Base-by-base conservation (phyloP, 768 basidiomycete genomes). In the Auricularia sp. region DNA sequence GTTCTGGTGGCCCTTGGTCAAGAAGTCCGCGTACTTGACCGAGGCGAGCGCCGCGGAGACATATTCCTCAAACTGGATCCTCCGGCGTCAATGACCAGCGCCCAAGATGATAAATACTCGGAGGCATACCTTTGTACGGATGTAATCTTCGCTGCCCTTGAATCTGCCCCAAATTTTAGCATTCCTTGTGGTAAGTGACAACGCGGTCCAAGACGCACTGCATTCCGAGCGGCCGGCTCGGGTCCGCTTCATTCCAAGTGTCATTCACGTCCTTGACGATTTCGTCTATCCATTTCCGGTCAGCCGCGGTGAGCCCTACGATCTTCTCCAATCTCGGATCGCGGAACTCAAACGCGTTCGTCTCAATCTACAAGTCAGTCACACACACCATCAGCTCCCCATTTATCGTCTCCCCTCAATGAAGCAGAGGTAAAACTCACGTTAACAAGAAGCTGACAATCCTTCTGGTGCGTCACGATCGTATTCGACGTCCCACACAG, bases 201-300 rank as follows among this genome's bases (percentile, higher is more conserved):
- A 14, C 2, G n/a, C 18, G 11, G 60, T 33, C 59, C 58, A 67
- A 59, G 47, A 80, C 87, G 60, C 69, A 91, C 86, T 86, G 85
- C 81, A 94, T 84, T 35, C 80, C 81, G 14, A 75, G 70, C 1
- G 82, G 80, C 63, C 79, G 79, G 3, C 75, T 76, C 0, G 87
- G 82, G 67, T 90, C 87, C 10, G 77, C 77, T 3, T 86, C 83
- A 64, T 84, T 82, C 88, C 88, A 95, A 7, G 82, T 82, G 61
- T 90, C 86, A 66, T 91, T 91, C 11, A 96, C 92, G 66, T 93
- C 91, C 62, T 81, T 84, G 47, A 95, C 83, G 64, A 96, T 86
- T 68, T 96, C 93, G 71, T 98, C 95, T 83, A 98, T 92, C 97
- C 97, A 99, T 74, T 91, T 95, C 65, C 96, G 79, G 73, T 98